These are phyloP conservation scores for Fusarium bactridioides DNA, from an alignment of 2,329 filamentous ascomycete genomes.

Conservation along the genomic window DNA sequence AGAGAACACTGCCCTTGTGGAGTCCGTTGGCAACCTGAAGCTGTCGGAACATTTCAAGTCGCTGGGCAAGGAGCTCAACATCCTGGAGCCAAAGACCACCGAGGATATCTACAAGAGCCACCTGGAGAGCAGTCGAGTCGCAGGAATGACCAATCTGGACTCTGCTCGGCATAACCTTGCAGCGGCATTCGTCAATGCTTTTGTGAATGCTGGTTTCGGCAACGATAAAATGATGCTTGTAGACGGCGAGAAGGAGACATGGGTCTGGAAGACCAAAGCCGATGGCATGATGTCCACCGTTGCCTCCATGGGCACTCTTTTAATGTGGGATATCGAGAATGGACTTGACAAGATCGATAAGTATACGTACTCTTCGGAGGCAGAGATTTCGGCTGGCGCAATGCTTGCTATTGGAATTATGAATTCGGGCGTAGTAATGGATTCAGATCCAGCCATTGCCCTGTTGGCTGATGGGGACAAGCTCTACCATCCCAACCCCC, in stretches of 20 bases:
- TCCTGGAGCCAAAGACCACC: constrained; percentile 93
- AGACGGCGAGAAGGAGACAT: constrained; percentile 86
- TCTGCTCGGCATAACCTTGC: constrained; percentile 96
- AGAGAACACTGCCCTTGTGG: constrained; percentile 77
- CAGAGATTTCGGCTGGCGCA: constrained; percentile 86
- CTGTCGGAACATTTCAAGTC: constrained; percentile 93
- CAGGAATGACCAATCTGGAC: constrained; percentile 92
- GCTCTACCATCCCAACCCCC: constrained; percentile 78
- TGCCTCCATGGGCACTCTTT: constrained; percentile 88
- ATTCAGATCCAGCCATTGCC: constrained; percentile 89
- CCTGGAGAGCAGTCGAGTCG: constrained; percentile 91
- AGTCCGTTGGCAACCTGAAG: constrained; percentile 87
- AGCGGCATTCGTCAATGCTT: constrained; percentile 94
- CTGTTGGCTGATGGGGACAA: constrained; percentile 83
- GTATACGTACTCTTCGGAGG: constrained; percentile 86
- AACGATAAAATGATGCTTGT: constrained; percentile 98
- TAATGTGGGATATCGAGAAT: constrained; percentile 92
- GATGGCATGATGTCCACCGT: constrained; percentile 97
- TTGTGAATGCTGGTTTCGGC: constrained; percentile 94
- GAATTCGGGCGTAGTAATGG: constrained; percentile 88
- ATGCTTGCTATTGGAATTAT: constrained; percentile 94
- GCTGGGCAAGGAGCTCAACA: constrained; percentile 94
- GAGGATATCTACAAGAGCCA: constrained; percentile 99
- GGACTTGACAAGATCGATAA: constrained; percentile 94
- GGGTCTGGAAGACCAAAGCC: constrained; percentile 99